Evolutionary conservation across 2,329 filamentous ascomycete species (phyloP).

Genomic region (Chrysoporthe austroafricana): DNA sequence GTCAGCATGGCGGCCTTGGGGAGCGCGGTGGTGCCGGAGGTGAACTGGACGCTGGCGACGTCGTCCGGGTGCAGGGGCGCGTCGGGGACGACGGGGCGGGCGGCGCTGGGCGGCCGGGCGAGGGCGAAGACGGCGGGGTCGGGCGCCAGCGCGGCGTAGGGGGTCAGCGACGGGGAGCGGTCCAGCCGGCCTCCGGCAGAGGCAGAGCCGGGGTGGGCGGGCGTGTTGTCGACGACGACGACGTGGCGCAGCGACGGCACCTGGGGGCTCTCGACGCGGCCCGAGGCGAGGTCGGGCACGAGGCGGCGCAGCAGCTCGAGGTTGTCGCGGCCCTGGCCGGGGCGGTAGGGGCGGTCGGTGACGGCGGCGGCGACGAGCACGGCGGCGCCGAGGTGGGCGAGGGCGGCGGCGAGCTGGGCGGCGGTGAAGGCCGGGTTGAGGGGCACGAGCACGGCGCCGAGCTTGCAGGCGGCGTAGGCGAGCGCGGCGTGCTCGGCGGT

Average conservation of each 20-base stretch:
- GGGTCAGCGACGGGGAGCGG: constrained; percentile 47
- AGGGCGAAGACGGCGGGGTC: constrained; percentile 10
- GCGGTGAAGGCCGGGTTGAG: constrained; percentile 89
- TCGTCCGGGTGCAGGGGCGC: constrained; percentile 62
- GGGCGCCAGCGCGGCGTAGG: constrained; percentile 45
- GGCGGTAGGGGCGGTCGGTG: constrained; percentile 76
- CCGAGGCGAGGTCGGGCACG: constrained; percentile 45
- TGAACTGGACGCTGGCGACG: constrained; percentile 94
- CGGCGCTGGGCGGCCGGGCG: constrained; percentile 31
- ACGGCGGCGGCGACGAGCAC: constrained; percentile 86
- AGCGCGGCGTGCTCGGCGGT: constrained; percentile 80
- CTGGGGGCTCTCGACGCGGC: constrained; percentile 44
- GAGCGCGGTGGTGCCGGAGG: constrained; percentile 86
- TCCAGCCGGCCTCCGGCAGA: constrained; percentile 46
- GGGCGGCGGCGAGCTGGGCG: constrained; percentile 74
- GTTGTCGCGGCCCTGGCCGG: constrained; percentile 58
- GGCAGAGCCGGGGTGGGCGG: constrained; percentile 45
- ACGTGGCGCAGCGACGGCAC: constrained; percentile 74
- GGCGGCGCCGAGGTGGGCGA: constrained; percentile 73
- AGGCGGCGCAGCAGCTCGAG: constrained; percentile 50
- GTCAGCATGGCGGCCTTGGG: constrained; percentile 92
- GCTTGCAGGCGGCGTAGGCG: constrained; percentile 89
- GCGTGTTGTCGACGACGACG: constrained; percentile 79
- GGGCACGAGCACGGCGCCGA: constrained; percentile 93
- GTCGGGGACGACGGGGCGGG: constrained; percentile 46